Evolutionary conservation across 139 green algal genomes (phyloP).

Genomic region (Coccomyxa sp.): DNA sequence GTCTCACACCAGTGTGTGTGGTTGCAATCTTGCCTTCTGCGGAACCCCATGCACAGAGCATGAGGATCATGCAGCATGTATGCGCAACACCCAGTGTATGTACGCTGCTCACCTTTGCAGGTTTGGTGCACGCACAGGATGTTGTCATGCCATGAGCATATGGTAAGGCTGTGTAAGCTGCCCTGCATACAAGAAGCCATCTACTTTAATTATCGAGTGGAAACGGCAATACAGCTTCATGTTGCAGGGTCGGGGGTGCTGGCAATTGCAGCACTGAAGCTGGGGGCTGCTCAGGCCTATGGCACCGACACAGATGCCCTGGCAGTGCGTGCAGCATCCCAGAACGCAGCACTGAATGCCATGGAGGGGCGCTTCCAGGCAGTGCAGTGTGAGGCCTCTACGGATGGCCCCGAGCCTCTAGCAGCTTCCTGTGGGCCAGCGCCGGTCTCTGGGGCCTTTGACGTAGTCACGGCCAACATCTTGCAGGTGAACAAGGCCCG

Average conservation of each 20-base stretch:
- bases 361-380: constrained; percentile 15
- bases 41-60: not conserved
- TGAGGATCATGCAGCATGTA: not conserved
- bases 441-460: constrained; percentile 26
- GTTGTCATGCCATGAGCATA: not conserved
- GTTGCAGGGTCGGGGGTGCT: constrained; percentile 66
- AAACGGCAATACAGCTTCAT: not conserved
- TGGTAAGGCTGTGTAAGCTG: not conserved
- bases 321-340: constrained; percentile 44
- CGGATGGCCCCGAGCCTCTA: not conserved
- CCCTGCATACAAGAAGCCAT: not conserved
- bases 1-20: not conserved
- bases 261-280: constrained; percentile 60
- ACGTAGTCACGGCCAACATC: constrained; percentile 83
- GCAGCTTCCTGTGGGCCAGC: not conserved
- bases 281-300: constrained; percentile 57
- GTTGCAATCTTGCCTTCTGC: not conserved
- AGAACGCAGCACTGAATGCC: constrained; percentile 74
- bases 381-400: constrained; percentile 24
- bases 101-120: not conserved
- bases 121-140: not conserved
- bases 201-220: not conserved
- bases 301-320: constrained; percentile 73
- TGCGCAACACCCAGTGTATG: not conserved
- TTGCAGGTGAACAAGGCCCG: constrained; percentile 28